Conservation (phyloP, 2,329 filamentous ascomycete genomes). For the Ophiognomonia clavigignenti-juglandacearum region DNA sequence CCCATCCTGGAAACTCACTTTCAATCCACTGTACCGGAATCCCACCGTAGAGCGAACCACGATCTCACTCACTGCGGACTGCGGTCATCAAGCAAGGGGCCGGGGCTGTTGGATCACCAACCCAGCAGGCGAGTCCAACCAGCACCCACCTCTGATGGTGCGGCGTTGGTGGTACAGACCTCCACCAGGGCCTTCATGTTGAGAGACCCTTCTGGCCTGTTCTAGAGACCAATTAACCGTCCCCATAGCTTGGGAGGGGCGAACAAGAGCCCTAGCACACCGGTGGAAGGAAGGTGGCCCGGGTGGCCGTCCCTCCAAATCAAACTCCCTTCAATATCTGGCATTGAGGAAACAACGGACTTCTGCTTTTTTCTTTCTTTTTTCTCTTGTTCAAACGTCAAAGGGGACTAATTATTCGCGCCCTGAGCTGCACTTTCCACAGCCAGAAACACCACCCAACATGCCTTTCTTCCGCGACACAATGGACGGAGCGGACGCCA, state of each 20-base stretch:
- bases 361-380: not conserved
- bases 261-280: slow-evolving; percentile 9
- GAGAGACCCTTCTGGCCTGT: slow-evolving; percentile 1
- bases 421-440: not conserved
- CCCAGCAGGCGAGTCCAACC: not conserved
- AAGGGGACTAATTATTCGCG: no score
- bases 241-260: not conserved
- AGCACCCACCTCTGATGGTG: not conserved
- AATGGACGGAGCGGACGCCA: slow-evolving; percentile 9
- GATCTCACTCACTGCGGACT: no score
- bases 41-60: no score
- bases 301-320: no score
- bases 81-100: no score
- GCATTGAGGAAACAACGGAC: slow-evolving; percentile 13
- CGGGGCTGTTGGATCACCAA: slow-evolving; percentile 4
- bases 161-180: not conserved
- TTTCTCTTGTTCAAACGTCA: not conserved
- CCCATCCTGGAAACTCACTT: no score
- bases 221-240: slow-evolving; percentile 6
- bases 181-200: not conserved
- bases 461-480: slow-evolving; percentile 16
- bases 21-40: no score
- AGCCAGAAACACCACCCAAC: not conserved
- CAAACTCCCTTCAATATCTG: no score
- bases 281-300: no score